These are phyloP conservation scores for Emergomyces orientalis DNA, from an alignment of 2,329 filamentous ascomycete species.

Conservation along the genomic window DNA sequence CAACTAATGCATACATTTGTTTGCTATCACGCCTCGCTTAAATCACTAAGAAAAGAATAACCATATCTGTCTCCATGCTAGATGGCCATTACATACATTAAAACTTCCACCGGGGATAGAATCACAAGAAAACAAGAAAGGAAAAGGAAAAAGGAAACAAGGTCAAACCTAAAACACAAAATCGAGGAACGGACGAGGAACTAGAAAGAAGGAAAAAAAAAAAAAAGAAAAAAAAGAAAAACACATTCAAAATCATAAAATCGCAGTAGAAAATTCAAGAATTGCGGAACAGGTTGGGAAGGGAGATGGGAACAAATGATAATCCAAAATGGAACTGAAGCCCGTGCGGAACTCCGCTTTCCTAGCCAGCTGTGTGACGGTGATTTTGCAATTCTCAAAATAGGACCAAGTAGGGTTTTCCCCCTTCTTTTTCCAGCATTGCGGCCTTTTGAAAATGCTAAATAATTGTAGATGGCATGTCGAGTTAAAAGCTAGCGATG, in stretches of 20 bases:
- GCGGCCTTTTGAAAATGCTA: neutral
- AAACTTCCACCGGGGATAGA: conserved; percentile 4
- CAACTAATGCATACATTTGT: neutral
- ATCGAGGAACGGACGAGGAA: neutral
- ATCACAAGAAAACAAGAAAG: neutral
- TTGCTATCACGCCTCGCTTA: neutral
- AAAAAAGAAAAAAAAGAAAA: neutral
- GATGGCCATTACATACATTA: conserved; percentile 10
- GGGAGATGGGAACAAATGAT: neutral
- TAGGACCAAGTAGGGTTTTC: neutral
- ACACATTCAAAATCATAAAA: neutral
- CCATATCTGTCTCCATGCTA: conserved; percentile 10
- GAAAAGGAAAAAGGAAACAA: neutral
- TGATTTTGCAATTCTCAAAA: neutral
- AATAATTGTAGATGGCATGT: neutral
- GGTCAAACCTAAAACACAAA: neutral
- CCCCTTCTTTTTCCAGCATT: neutral
- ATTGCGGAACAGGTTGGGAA: neutral
- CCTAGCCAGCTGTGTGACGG: neutral
- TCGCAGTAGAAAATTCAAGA: neutral
- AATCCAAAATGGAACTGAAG: neutral
- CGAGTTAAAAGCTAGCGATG: neutral
- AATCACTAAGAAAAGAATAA: conserved; percentile 5
- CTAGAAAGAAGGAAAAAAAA: neutral
- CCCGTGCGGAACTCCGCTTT: neutral